Base-by-base conservation (phyloP, 768 basidiomycete species). In the Lactarius indigo region DNA sequence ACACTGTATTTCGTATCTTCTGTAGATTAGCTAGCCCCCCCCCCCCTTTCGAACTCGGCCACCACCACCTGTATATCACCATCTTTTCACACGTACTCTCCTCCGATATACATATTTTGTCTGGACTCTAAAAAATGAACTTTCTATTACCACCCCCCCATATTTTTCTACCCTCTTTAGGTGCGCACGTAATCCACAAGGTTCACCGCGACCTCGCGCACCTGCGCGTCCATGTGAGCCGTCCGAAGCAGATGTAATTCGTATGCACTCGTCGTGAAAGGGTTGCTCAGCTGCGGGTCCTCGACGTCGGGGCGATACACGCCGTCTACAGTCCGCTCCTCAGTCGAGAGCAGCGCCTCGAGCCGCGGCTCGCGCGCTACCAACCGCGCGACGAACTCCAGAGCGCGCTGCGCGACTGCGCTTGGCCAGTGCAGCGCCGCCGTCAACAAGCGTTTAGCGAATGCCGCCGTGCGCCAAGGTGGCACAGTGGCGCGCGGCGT, bases 371-470 rank as follows among this genome's bases (percentile, higher is more conserved):
- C 91, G 73, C 88, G 89, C 57, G 83, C 85, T 62, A 97, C 77
- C 70, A 98, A 79, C 52, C 79, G 81, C 42, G 79, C 79, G 8
- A 96, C 87, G 70, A 97, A 91, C 39, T 87, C 86, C 44, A 98
- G 76, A 23, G 89, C 81, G 35, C 88, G 87, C 55, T 88, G 78
- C 23, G 87, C 86, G 13, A 84, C 80, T 1, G 77, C 72, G 4
- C 92, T 82, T 0, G 95, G 85, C 88, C 96, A 95, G 73, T 91
- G 87, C 47, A 98, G 80, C 5, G 89, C 85, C 39, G 89, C 87
- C 57, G 84, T 83, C 33, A 96, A 81, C 57, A 98, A 82, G n/a
- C 96, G 91, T 78, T 98, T 98, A 62, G 91, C 84, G 77, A 98
- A 98, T 2, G 96, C 94, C 54, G 94, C 92, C 52, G 89, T 85